Base-by-base conservation (phyloP, 768 basidiomycete species). In the Lactarius indigo region DNA sequence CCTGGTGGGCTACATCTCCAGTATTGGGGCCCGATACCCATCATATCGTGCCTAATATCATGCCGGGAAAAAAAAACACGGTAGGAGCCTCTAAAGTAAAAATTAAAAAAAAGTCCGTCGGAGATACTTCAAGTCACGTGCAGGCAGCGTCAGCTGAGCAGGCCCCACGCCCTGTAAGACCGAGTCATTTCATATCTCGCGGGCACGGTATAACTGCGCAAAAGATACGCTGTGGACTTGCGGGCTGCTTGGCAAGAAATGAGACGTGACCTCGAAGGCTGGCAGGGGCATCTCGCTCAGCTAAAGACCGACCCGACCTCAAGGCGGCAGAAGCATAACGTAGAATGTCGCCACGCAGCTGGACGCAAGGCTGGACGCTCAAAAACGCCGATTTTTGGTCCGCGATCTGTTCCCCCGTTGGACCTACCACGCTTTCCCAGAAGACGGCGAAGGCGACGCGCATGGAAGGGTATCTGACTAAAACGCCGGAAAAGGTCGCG, bases 321-420 rank as follows among this genome's bases (percentile, higher is more conserved):
- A 87, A 85, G 74, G 78, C 87, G 4, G 85, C 85, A 26, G 90
- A 92, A 59, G 80, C 20, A 93, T 95, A 90, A 92, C 92, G 1
- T 81, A 88, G 68, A 92, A 90, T 68, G 91, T 95, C 2, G 78
- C 84, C 20, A 83, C 85, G 10, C 84, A n/a, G n/a, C n/a, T n/a
- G n/a, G n/a, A n/a, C n/a, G n/a, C n/a, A n/a, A n/a, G 90, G 26
- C 73, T 92, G 23, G 88, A 92, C 35, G 84, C 85, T 59, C 85
- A 82, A 72, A 81, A 83, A 7, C 82, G 93, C 85, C 68, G 88
- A 87, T 99, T 98, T 94, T 75, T 98, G 96, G 95, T 83, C 88
- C 2, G 85, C 94, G 2, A 84, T 91, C 58, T 90, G 93, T 69
- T 95, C 94, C 5, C 86, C 90, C 7, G 76, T 83, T 1, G 79